Percentiles rank a stretch among this genome's conserved stretches.
Conservation (phyloP, 1,139 yeast species). For the Blastobotrys apis region DNA sequence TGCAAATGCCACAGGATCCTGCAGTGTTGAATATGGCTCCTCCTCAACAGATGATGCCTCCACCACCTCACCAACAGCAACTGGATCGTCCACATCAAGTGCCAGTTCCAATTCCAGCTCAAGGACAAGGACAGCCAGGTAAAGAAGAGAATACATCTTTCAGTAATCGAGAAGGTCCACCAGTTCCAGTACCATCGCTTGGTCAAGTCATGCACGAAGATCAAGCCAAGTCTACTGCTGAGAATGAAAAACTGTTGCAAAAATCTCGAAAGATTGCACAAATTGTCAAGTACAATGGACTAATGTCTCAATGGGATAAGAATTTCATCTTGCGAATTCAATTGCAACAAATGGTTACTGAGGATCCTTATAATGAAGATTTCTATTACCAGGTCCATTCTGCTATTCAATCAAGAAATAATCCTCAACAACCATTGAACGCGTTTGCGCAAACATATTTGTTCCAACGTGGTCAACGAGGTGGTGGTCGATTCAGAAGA, state of each 20-base stretch:
- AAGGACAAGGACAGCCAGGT: no score
- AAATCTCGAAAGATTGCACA: conserved; percentile 79
- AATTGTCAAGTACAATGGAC: conserved; percentile 79
- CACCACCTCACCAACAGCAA: conserved; percentile 22
- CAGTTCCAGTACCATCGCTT: conserved; percentile 22
- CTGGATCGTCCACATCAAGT: conserved; percentile 33
- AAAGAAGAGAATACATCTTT: background rate
- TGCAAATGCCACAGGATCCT: conserved; percentile 27
- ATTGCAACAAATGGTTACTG: conserved; percentile 91
- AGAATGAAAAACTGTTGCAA: conserved; percentile 44
- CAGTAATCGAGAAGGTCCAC: background rate
- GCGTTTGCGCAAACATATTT: conserved; percentile 92
- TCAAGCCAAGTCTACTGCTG: conserved; percentile 25
- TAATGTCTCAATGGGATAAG: conserved; percentile 96
- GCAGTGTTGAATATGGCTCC: background rate
- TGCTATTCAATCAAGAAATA: conserved; percentile 65
- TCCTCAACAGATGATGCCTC: background rate
- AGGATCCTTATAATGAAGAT: conserved; percentile 96
- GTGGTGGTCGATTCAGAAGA: conserved; percentile 75
- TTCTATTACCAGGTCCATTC: conserved; percentile 93
- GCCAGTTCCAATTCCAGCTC: background rate
- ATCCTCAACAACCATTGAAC: conserved; percentile 43
- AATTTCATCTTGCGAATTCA: conserved; percentile 93
- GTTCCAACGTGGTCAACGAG: conserved; percentile 87
- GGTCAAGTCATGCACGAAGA: conserved; percentile 36